These are phyloP conservation scores for Paxillus ammoniavirescens DNA, from an alignment of 768 basidiomycete species.

Conservation along the genomic window DNA sequence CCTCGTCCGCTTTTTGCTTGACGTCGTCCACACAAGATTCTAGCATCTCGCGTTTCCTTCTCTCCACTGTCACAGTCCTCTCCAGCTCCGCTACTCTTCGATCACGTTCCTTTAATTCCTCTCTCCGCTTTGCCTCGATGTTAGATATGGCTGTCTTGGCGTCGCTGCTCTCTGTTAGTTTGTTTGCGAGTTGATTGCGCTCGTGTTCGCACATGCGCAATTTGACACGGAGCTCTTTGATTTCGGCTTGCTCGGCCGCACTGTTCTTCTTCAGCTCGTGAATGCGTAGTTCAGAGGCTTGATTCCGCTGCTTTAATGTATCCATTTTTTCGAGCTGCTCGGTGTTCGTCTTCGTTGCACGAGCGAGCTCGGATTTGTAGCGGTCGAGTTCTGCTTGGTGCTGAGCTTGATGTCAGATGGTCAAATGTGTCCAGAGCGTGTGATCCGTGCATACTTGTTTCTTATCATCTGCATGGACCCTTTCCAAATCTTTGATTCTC, in stretches of 20 bases:
- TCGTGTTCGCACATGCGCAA: conserved; percentile 60
- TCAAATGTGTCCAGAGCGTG: background rate
- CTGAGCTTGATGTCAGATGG: conserved; percentile 33
- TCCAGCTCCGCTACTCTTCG: conserved; percentile 55
- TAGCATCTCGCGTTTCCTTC: conserved; percentile 45
- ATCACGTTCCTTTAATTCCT: conserved; percentile 57
- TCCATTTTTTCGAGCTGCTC: conserved; percentile 57
- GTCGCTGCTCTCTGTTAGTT: conserved; percentile 52
- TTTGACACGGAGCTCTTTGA: conserved; percentile 62
- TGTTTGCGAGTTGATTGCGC: conserved; percentile 46
- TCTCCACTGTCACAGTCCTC: conserved; percentile 48
- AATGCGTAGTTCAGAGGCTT: conserved; percentile 53
- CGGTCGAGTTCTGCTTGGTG: conserved; percentile 60
- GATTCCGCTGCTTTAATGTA: conserved; percentile 63
- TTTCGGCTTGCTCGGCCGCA: conserved; percentile 52
- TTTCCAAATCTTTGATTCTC: conserved; percentile 65
- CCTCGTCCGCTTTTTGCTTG: conserved; percentile 41
- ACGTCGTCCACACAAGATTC: conserved; percentile 46
- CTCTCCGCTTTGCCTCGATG: conserved; percentile 48
- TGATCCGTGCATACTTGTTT: conserved; percentile 45
- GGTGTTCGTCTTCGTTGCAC: conserved; percentile 41
- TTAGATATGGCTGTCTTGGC: conserved; percentile 48
- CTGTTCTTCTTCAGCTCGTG: conserved; percentile 58
- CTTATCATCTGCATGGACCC: conserved; percentile 63
- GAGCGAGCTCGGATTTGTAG: conserved; percentile 54